A percentile compares a stretch with the other conserved stretches of the same genome.
phyloP scores from a whole-genome alignment of 805 yeast species.

The Candida glaebosa region DNA sequence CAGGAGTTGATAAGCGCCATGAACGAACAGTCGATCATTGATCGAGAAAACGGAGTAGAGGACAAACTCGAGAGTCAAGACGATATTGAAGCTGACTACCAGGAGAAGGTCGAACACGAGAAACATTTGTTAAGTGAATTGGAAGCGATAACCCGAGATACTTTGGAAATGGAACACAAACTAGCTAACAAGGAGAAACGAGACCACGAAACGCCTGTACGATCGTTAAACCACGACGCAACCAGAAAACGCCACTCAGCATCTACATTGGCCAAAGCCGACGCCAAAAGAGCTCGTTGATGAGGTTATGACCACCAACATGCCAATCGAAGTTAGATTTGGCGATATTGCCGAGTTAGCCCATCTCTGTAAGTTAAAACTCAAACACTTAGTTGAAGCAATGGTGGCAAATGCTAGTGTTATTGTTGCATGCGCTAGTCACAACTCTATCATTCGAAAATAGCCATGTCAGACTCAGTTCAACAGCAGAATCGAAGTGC shows the following conservation, averaged over 20 bases:
- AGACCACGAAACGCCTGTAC: not conserved
- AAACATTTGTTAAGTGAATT: conserved; percentile 22
- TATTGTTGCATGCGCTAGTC: too few species aligned
- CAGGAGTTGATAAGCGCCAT: conserved; percentile 43
- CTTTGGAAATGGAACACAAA: conserved; percentile 16
- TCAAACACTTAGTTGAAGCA: too few species aligned
- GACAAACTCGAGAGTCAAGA: conserved; percentile 12
- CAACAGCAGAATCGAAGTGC: too few species aligned
- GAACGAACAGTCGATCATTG: conserved; percentile 35
- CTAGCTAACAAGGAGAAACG: conserved; percentile 16
- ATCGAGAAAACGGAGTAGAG: conserved; percentile 17
- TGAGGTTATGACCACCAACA: too few species aligned
- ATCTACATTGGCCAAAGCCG: too few species aligned
- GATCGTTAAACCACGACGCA: not conserved
- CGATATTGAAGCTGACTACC: conserved; percentile 7
- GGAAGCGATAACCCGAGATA: conserved; percentile 23
- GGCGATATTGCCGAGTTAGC: too few species aligned
- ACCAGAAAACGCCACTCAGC: not conserved
- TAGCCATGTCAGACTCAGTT: too few species aligned
- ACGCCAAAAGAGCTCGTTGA: too few species aligned
- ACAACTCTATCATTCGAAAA: too few species aligned
- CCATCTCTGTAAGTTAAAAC: too few species aligned
- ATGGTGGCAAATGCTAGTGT: too few species aligned
- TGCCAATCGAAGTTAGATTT: too few species aligned
- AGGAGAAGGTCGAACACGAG: conserved; percentile 17